Evolutionary conservation across 495 filamentous ascomycete species (phyloP), one percentile per base, ranked within the genome.

Genomic region (Coniosporium apollinis): DNA sequence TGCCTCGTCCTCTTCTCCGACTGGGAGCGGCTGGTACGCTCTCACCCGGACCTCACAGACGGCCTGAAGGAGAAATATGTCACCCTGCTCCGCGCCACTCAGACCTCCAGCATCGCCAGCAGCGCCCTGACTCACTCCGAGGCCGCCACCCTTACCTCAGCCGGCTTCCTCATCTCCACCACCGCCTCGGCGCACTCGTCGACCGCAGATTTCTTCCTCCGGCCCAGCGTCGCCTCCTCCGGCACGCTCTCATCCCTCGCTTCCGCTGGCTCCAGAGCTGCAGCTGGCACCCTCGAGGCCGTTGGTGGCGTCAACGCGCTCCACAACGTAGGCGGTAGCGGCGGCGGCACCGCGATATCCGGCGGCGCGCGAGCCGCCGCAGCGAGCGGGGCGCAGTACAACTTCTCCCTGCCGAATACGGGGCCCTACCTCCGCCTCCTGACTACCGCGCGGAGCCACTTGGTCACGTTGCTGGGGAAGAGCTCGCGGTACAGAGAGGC

Each of bases 401-500:
- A 68, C 20, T 60, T 87, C 30, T 76, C 79, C 0, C 62, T 87
- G 6, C 84, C 84, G 19, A 73, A 70, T 15, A 77, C 69, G 1
- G 84, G 84, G 1, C 61, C 72, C 2, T 82, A 79, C 44, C 64
- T 91, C 17, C 74, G 74, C 42, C 64, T 93, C n/a, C 57, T 81
- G 0, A 61, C 66, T 11, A 55, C 60, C 16, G 76, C 79, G 15
- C 70, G 82, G 15, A 59, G 65, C 8, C 78, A 85, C 50, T 53
- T 93, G 0, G 41, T 78, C 5, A 52, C 65, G 11, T 54, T 91
- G 26, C 58, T 91, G 3, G 55, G 58, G n/a, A 77, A 74, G 58
- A 14, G 43, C 0, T 39, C 31, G 3, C 61, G 57, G 33, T 73
- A 61, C 48, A 58, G 65, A 33, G 79, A 87, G 54, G 69, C 66